Base-by-base conservation (phyloP, 768 basidiomycete genomes). In the Mycena kentingensis region DNA sequence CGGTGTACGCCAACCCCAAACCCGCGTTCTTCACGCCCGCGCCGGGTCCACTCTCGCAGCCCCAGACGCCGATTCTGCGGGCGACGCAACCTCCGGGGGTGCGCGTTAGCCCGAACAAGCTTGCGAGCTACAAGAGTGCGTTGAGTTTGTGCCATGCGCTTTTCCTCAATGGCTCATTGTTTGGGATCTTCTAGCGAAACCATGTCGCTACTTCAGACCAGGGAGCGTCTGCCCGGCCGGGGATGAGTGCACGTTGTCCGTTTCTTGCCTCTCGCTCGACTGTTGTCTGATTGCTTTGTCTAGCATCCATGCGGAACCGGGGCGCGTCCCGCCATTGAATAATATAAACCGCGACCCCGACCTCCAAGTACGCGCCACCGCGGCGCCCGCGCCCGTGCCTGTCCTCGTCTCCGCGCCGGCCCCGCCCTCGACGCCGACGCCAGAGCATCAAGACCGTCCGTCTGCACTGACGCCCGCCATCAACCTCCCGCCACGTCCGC, bases 241-340 rank as follows among this genome's bases (percentile, higher is more conserved):
- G 11, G 73, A 71, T 47, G 70, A 67, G 18, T 86, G 84, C 55
- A 84, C 80, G 25, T 86, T 85, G 84, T 84, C 42, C 66, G 83
- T 69, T 43, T 25, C 29, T 15, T 18, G 31, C 36, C 29, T 25
- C 5, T 42, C 36, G 41, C 27, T 43, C 5, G 19, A 22, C 38
- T 38, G 31, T 16, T 28, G 49, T 28, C 18, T 27, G 11, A 10
- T 39, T 47, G 46, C 27, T 36, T 53, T 34, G 16, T 39, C 21
- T 38, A 84, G 82, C 58, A 73, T 82, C 32, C 82, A 84, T 51
- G 75, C 74, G 21, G 65, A 71, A 47, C 27, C 58, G 16, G 39
- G 62, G 8, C 13, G 37, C 37, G 13, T 19, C 10, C 19, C 37
- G n/a, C n/a, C n/a, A n/a, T n/a, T n/a, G n/a, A n/a, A n/a, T n/a